Evolutionary conservation across 257 asterid genomes (phyloP), one percentile per base, ranked within the genome.

Genomic region (Solanum chilense): DNA sequence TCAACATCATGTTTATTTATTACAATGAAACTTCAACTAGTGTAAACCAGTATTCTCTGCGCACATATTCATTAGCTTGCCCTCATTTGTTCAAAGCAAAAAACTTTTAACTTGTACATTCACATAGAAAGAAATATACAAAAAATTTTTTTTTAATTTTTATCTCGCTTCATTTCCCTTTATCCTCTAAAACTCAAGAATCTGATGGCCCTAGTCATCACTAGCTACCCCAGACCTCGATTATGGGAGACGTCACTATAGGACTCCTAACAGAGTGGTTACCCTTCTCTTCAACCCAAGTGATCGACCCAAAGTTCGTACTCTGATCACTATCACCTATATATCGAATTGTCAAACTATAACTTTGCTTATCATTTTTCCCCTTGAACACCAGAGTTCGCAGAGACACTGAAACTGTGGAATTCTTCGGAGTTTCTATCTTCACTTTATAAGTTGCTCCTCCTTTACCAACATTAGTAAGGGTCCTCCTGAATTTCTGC

Each of bases 261-360:
- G 95, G 93, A 44, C 95, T 93, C 33, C 93, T 90, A 21, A 93
- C 92, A 1, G 64, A 74, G 83, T 88, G 91, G 21, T 84, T 83
- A 2, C 91, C 93, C 9, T 88, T 89, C 49, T 88, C 88, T 64
- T 90, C 92, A 39, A 42, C 64, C 81, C 81, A 74, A 74, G 49
- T 37, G 31, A 74, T 41, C 13, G 49, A 74, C 18, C 81, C 81
- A 74, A 74, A 25, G 27, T 37, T 74, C 20, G 31, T 74, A 21
- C 81, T 74, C 18, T 74, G 29, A 37, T 74, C 49, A 37, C 29
- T 73, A 73, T 35, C 81, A 20, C 81, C 81, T 74, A 7, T 37
- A 37, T 74, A 37, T 14, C 16, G 81, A 37, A 74, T 37, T 37
- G 18, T 37, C 18, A 74, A 20, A 74, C 31, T 74, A 18, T 74